Conservation (phyloP, 176 grass and related monocot genomes). For the Thalia dealbata region DNA sequence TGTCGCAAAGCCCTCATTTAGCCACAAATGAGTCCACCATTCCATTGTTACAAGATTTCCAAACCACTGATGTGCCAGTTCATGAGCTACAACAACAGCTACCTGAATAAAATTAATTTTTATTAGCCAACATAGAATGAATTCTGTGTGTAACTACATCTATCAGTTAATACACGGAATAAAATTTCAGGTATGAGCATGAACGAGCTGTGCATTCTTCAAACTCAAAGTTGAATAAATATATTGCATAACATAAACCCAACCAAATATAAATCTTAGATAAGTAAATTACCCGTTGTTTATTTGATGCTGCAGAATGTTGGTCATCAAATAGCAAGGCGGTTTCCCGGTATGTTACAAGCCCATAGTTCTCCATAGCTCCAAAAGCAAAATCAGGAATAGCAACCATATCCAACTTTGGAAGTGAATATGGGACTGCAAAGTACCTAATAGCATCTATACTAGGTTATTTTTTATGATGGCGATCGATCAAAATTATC, state of each 20-base stretch:
- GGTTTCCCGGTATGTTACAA: constrained; percentile 88
- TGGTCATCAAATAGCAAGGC: constrained; percentile 70
- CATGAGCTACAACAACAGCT: constrained; percentile 86
- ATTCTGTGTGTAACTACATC: background rate
- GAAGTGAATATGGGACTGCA: constrained; percentile 68
- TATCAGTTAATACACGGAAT: background rate
- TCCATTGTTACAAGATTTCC: constrained; percentile 98
- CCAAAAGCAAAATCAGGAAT: constrained; percentile 78
- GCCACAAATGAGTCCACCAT: constrained; percentile 98
- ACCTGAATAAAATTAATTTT: constrained; percentile 31
- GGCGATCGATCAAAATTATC: background rate
- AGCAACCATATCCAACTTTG: constrained; percentile 96
- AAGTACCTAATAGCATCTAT: constrained; percentile 52
- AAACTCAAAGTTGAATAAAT: background rate
- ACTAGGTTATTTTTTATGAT: background rate
- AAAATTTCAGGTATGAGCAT: background rate
- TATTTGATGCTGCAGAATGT: constrained; percentile 80
- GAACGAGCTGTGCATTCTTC: no score
- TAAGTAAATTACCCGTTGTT: constrained; percentile 51
- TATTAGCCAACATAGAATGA: background rate
- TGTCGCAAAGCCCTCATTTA: constrained; percentile 95
- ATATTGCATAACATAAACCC: constrained; percentile 9
- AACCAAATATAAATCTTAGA: constrained; percentile 11
- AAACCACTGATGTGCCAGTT: constrained; percentile 96
- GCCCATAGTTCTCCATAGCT: constrained; percentile 95